A percentile compares a stretch with the other conserved stretches of the same genome.
These are phyloP conservation scores for Candida dajiaensis DNA, from an alignment of 805 yeast genomes.

Conservation along the genomic window DNA sequence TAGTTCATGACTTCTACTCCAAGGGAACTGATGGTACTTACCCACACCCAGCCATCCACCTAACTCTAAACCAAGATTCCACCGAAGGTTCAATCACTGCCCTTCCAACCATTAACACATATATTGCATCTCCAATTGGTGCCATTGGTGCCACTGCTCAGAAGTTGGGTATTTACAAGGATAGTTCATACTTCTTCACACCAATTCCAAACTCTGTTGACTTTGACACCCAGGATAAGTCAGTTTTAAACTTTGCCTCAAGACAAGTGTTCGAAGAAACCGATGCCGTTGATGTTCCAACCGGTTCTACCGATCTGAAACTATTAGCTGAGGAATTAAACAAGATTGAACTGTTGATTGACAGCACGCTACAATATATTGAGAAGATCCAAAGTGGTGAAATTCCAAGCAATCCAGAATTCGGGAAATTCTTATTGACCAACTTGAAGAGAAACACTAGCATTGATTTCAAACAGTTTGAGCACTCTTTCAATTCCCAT, in stretches of 20 bases:
- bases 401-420: slow-evolving; percentile 44
- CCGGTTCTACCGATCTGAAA: slow-evolving; percentile 36
- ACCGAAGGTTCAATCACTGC: slow-evolving; percentile 36
- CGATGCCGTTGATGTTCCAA: slow-evolving; percentile 24
- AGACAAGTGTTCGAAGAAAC: slow-evolving; percentile 28
- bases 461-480: slow-evolving; percentile 41
- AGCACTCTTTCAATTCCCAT: slow-evolving; percentile 59
- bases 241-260: slow-evolving; percentile 45
- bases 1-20: slow-evolving; percentile 75
- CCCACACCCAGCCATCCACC: slow-evolving; percentile 74
- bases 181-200: slow-evolving; percentile 54
- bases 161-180: slow-evolving; percentile 33
- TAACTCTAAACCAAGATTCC: slow-evolving; percentile 54
- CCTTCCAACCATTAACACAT: slow-evolving; percentile 54
- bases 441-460: slow-evolving; percentile 46
- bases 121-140: slow-evolving; percentile 73
- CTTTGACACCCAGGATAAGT: slow-evolving; percentile 52
- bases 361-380: slow-evolving; percentile 43
- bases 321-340: slow-evolving; percentile 41
- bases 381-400: slow-evolving; percentile 36
- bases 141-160: slow-evolving; percentile 34
- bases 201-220: slow-evolving; percentile 66
- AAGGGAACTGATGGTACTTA: slow-evolving; percentile 62
- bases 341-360: slow-evolving; percentile 41
- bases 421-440: slow-evolving; percentile 63